Percentiles rank a stretch among this genome's conserved stretches.
These are phyloP conservation scores for Copromyces sp. DNA, from an alignment of 495 filamentous ascomycete genomes.

Conservation along the genomic window DNA sequence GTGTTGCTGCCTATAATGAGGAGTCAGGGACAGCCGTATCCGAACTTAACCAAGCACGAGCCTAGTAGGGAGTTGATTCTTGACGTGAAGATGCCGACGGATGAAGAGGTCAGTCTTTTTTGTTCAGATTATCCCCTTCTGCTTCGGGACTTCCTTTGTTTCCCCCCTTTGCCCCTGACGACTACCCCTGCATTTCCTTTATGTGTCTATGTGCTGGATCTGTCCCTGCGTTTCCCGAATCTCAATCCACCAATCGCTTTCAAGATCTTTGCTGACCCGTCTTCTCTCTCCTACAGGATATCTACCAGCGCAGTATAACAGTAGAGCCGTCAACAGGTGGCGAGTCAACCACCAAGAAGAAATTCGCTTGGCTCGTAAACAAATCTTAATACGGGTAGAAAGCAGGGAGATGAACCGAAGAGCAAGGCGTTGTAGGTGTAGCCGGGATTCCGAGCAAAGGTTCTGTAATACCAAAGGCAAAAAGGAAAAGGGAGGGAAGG, in stretches of 20 bases:
- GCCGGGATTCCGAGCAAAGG: background rate
- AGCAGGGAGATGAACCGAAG: background rate
- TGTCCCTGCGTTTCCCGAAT: too few species aligned
- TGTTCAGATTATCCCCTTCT: background rate
- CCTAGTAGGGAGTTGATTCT: slow-evolving; percentile 60
- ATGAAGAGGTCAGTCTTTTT: slow-evolving; percentile 45
- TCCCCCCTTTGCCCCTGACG: slow-evolving; percentile 14
- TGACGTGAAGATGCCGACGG: slow-evolving; percentile 47
- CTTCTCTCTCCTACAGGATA: slow-evolving; percentile 31
- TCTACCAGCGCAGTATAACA: slow-evolving; percentile 49
- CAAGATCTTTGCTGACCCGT: background rate
- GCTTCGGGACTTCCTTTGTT: background rate
- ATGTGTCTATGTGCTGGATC: background rate
- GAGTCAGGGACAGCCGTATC: slow-evolving; percentile 79
- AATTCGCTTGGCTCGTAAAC: slow-evolving; percentile 49
- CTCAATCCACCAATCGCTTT: too few species aligned
- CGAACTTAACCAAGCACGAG: slow-evolving; percentile 55
- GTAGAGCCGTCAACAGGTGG: slow-evolving; percentile 38
- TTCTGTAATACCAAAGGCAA: background rate
- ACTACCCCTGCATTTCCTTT: background rate
- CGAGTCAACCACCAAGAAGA: slow-evolving; percentile 37
- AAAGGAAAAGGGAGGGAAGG: background rate
- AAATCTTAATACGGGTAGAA: slow-evolving; percentile 4
- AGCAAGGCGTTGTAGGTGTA: background rate
- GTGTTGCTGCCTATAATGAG: slow-evolving; percentile 81